Conservation (phyloP, 306 rosid genomes). For the Mucuna pruriens region DNA sequence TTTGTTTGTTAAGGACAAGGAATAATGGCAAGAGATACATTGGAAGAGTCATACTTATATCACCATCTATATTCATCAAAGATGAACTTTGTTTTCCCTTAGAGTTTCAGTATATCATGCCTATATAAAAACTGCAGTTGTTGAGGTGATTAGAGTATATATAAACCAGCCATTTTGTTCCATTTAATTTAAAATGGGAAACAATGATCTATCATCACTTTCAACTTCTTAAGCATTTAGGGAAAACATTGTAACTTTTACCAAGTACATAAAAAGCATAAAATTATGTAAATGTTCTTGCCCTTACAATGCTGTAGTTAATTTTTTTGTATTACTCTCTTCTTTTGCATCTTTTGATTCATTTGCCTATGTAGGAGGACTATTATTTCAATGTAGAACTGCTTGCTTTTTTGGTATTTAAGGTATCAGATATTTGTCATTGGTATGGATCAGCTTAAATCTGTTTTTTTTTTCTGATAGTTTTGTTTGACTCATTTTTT, state of each 20-base stretch:
- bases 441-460: not conserved
- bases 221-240: not conserved
- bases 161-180: not conserved
- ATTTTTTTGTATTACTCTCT: not conserved
- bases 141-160: not conserved
- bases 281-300: too few species aligned
- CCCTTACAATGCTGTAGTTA: not conserved
- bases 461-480: not conserved
- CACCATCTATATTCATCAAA: not conserved
- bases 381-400: not conserved
- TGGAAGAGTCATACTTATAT: not conserved
- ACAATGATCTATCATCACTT: not conserved
- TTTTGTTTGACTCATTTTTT: not conserved
- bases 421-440: not conserved
- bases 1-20: constrained; percentile 12
- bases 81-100: not conserved
- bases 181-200: not conserved
- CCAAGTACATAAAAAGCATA: not conserved
- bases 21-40: not conserved
- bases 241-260: not conserved
- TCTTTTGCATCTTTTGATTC: not conserved
- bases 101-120: not conserved
- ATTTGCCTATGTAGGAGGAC: not conserved
- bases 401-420: not conserved
- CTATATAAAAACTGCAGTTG: not conserved